A percentile compares a stretch with the other conserved stretches of the same genome.
Conservation (phyloP, 805 yeast species). For the Myxozyma geophila region DNA sequence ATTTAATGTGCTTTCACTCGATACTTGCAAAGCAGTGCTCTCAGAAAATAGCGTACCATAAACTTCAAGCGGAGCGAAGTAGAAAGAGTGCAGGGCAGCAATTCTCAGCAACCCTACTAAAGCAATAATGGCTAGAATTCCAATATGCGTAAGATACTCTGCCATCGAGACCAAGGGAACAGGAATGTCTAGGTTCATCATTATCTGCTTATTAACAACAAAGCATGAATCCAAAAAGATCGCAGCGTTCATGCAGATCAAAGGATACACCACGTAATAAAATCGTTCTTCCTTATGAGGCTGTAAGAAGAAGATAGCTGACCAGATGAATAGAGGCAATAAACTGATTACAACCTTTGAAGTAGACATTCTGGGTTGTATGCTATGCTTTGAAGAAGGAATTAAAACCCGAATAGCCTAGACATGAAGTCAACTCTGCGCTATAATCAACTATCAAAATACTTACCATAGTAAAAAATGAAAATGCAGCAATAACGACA, state of each 20-base stretch:
- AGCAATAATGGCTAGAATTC: neutral
- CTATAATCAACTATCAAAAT: slow-evolving; percentile 28
- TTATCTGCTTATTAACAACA: neutral
- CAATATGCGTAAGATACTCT: neutral
- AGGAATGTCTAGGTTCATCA: neutral
- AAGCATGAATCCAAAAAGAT: slow-evolving; percentile 46
- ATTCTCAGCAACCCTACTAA: slow-evolving; percentile 52
- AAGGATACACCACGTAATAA: slow-evolving; percentile 80
- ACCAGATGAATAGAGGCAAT: slow-evolving; percentile 65
- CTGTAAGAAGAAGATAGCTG: slow-evolving; percentile 65
- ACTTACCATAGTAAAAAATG: slow-evolving; percentile 27
- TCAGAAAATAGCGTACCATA: slow-evolving; percentile 49
- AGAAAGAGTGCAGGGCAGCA: slow-evolving; percentile 64
- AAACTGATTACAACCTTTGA: slow-evolving; percentile 1
- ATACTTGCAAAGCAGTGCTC: neutral
- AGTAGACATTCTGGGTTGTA: slow-evolving; percentile 1
- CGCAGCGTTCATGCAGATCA: slow-evolving; percentile 67
- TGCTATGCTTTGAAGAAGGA: neutral
- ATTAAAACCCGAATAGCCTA: slow-evolving; percentile 6
- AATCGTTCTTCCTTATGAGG: slow-evolving; percentile 96
- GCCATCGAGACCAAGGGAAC: neutral
- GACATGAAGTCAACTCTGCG: neutral
- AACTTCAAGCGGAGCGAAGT: slow-evolving; percentile 71
- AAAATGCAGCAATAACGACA: slow-evolving; percentile 36
- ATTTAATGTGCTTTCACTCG: slow-evolving; percentile 42